These are phyloP conservation scores for Capronia americana DNA, from an alignment of 2,329 filamentous ascomycete species.

Conservation along the genomic window DNA sequence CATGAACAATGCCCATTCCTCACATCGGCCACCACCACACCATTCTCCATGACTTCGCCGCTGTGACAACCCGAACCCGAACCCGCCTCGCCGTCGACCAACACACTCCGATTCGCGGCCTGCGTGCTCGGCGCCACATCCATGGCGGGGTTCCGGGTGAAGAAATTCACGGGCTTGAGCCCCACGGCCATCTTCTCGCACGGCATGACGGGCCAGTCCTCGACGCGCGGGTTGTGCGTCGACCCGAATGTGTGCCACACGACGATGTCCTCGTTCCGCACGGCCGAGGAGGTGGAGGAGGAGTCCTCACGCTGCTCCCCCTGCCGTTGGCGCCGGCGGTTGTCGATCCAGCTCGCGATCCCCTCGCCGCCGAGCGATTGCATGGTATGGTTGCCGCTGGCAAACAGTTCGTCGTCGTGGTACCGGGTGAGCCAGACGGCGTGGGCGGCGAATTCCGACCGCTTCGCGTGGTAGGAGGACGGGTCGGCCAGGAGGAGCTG, in stretches of 20 bases:
- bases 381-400: slow-evolving; percentile 62
- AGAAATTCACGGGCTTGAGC: slow-evolving; percentile 44
- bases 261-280: slow-evolving; percentile 51
- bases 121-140: slow-evolving; percentile 39
- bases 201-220: slow-evolving; percentile 54
- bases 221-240: slow-evolving; percentile 53
- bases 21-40: background rate
- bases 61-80: background rate
- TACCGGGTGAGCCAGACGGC: slow-evolving; percentile 63
- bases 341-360: slow-evolving; percentile 54
- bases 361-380: slow-evolving; percentile 58
- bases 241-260: slow-evolving; percentile 54
- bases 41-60: slow-evolving; percentile 1
- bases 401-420: slow-evolving; percentile 59
- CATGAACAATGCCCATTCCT: slow-evolving; percentile 23
- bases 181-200: slow-evolving; percentile 40
- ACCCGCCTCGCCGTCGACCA: slow-evolving; percentile 25
- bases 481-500: slow-evolving; percentile 64
- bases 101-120: slow-evolving; percentile 34
- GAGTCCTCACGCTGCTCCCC: slow-evolving; percentile 38
- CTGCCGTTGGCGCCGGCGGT: slow-evolving; percentile 47
- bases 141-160: slow-evolving; percentile 39
- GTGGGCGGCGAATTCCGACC: slow-evolving; percentile 63
- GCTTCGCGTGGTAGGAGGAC: slow-evolving; percentile 57
- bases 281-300: slow-evolving; percentile 27